Conservation (phyloP, 2,329 filamentous ascomycete species). For the Xenosphaeropsis pyriputrescens region DNA sequence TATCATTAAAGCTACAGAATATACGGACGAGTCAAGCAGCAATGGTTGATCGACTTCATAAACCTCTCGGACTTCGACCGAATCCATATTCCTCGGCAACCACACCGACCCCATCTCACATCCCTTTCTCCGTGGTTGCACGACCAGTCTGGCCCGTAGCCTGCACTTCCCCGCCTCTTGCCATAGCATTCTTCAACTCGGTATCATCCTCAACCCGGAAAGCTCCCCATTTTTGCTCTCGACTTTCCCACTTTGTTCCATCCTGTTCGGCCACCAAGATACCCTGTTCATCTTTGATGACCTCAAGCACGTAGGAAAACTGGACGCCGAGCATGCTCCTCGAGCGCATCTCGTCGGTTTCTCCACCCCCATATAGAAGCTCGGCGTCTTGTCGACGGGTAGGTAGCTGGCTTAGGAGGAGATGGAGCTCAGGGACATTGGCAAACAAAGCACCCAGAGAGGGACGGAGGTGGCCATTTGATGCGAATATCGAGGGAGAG, state of each 20-base stretch:
- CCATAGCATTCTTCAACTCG: too few relatives aligned
- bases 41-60: not conserved
- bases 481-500: slow-evolving; percentile 7
- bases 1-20: too few relatives aligned
- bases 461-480: slow-evolving; percentile 2
- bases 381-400: slow-evolving; percentile 25
- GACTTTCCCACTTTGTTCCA: slow-evolving; percentile 10
- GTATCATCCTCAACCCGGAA: slow-evolving; percentile 24
- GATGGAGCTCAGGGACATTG: slow-evolving; percentile 37
- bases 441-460: slow-evolving; percentile 34
- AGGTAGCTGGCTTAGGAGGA: slow-evolving; percentile 33
- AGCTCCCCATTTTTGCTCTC: slow-evolving; percentile 39
- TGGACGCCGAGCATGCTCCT: not conserved
- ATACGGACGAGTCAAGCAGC: too few relatives aligned
- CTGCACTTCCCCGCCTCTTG: not conserved
- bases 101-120: not conserved
- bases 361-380: slow-evolving; percentile 10
- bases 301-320: slow-evolving; percentile 11
- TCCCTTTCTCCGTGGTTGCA: not conserved
- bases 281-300: slow-evolving; percentile 16
- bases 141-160: not conserved
- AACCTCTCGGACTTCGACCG: not conserved
- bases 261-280: slow-evolving; percentile 9
- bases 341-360: not conserved
- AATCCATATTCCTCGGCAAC: not conserved